These are phyloP conservation scores for Dovyalis caffra DNA, from an alignment of 345 rosid species.

Conservation along the genomic window DNA sequence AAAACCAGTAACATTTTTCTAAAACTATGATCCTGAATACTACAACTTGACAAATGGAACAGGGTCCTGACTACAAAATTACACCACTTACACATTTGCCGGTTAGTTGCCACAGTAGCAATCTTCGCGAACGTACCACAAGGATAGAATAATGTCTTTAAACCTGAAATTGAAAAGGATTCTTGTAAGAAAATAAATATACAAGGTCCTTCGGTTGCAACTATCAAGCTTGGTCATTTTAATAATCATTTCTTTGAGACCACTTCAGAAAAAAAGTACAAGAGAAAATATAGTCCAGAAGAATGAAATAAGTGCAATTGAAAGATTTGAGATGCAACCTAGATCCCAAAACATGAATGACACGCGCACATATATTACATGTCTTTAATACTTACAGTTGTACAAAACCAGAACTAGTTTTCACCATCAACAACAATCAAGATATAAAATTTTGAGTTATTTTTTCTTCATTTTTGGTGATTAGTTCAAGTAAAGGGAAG, in stretches of 20 bases:
- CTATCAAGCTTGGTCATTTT: neutral
- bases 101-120: conserved; percentile 75
- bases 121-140: conserved; percentile 89
- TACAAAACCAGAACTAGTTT: no score
- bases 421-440: neutral
- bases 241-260: no score
- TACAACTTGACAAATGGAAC: neutral
- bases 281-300: no score
- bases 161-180: conserved; percentile 46
- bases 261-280: no score
- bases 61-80: neutral
- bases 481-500: neutral
- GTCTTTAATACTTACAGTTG: no score
- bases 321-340: no score
- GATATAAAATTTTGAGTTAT: neutral
- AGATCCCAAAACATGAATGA: no score
- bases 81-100: conserved; percentile 76
- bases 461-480: no score
- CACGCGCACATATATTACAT: no score
- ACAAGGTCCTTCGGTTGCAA: neutral
- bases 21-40: no score
- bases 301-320: no score
- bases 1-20: no score
- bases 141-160: conserved; percentile 82
- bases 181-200: conserved; percentile 9